Evolutionary conservation across 2,329 filamentous ascomycete species (phyloP).

Genomic region (Fusarium ramigenum): DNA sequence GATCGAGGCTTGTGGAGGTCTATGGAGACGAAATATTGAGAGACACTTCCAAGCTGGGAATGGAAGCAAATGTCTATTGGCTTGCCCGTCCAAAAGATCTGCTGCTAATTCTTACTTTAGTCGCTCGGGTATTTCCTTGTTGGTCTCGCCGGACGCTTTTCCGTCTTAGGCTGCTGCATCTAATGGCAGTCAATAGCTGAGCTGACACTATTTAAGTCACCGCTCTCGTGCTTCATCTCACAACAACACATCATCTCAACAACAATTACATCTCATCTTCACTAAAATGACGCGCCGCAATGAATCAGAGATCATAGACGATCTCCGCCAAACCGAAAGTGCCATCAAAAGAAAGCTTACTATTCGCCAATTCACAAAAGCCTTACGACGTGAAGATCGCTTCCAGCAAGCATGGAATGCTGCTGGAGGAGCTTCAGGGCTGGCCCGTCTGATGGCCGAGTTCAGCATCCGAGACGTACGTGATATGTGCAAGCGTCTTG

Average conservation of each 20-base stretch:
- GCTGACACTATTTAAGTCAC: background rate
- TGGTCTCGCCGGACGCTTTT: slow-evolving; percentile 3
- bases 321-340: slow-evolving; percentile 28
- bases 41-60: background rate
- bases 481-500: slow-evolving; percentile 29
- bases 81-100: background rate
- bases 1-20: background rate
- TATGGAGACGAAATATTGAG: background rate
- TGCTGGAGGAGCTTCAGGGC: slow-evolving; percentile 33
- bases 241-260: background rate
- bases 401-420: slow-evolving; percentile 39
- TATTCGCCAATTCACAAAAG: slow-evolving; percentile 33
- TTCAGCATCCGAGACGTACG: slow-evolving; percentile 40
- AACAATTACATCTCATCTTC: background rate
- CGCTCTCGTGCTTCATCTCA: too few relatives aligned
- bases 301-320: slow-evolving; percentile 1
- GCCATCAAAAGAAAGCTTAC: slow-evolving; percentile 24
- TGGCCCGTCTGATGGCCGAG: slow-evolving; percentile 37
- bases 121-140: slow-evolving; percentile 10
- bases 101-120: background rate
- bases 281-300: slow-evolving; percentile 12
- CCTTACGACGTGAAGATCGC: slow-evolving; percentile 29
- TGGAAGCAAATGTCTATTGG: background rate
- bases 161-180: background rate
- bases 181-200: background rate